These are phyloP conservation scores for Phytopythium chamaehyphon DNA, from an alignment of 352 stramenopile species.

Conservation along the genomic window DNA sequence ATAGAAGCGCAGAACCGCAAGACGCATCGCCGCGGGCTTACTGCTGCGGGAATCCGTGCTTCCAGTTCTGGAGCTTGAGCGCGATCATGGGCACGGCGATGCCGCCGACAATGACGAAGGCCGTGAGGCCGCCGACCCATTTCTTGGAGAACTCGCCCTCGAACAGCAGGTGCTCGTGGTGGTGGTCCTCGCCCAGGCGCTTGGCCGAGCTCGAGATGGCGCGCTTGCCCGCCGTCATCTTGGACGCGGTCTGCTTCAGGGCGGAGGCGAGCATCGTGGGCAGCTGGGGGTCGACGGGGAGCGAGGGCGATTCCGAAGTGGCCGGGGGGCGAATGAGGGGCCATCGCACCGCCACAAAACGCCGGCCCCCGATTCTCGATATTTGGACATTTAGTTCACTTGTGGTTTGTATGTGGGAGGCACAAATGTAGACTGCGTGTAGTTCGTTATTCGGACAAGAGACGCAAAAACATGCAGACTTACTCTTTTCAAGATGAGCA, in stretches of 20 bases:
- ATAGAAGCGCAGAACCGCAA: no score
- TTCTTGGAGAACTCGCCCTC: conserved; percentile 79
- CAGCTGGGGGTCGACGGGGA: background rate
- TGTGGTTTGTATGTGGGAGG: conserved; percentile 6
- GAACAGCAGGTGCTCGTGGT: conserved; percentile 86
- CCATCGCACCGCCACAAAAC: conserved; percentile 19
- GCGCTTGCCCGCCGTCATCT: conserved; percentile 59
- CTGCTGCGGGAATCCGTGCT: conserved; percentile 83
- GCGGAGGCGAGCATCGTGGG: conserved; percentile 52
- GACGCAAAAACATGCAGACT: conserved; percentile 27
- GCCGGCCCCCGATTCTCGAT: conserved; percentile 11
- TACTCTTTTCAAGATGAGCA: background rate
- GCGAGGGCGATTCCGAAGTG: conserved; percentile 11
- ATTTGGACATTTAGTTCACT: conserved; percentile 6
- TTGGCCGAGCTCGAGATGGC: conserved; percentile 72
- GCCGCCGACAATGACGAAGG: conserved; percentile 66
- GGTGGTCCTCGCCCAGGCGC: conserved; percentile 70
- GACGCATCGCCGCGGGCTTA: conserved; percentile 25
- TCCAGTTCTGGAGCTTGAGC: conserved; percentile 87
- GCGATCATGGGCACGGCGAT: conserved; percentile 55
- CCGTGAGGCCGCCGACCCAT: conserved; percentile 46
- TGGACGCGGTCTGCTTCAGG: conserved; percentile 64
- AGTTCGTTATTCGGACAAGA: conserved; percentile 1
- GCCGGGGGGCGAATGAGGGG: conserved; percentile 2
- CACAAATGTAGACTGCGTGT: conserved; percentile 18